Conservation (phyloP, 345 rosid species). For the Hevea brasiliensis region DNA sequence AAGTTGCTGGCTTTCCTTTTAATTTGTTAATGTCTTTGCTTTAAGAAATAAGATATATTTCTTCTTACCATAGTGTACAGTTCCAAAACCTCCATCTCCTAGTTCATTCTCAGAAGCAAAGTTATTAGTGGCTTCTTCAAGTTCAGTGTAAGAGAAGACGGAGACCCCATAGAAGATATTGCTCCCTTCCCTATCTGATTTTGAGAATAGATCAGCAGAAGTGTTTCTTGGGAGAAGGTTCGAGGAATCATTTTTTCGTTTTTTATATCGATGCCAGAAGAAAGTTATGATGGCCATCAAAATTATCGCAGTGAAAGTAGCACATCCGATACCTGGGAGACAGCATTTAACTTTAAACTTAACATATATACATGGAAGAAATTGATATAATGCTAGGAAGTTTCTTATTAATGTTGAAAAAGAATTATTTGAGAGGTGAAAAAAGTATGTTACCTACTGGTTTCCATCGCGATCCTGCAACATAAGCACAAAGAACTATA, state of each 20-base stretch:
- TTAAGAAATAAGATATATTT: background rate
- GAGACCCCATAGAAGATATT: background rate
- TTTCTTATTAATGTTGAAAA: background rate
- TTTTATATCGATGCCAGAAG: background rate
- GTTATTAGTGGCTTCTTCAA: slow-evolving; percentile 9
- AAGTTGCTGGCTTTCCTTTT: background rate
- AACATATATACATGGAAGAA: background rate
- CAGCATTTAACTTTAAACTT: background rate
- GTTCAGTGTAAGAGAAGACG: background rate
- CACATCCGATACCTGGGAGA: background rate
- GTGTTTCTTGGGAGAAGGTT: background rate
- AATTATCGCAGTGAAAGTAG: background rate
- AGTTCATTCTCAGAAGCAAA: slow-evolving; percentile 10
- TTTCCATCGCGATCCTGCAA: background rate
- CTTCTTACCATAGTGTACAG: slow-evolving; percentile 7
- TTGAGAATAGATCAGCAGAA: background rate
- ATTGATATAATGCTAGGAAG: background rate
- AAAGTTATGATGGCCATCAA: background rate
- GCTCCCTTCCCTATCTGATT: slow-evolving; percentile 4
- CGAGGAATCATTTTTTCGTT: background rate
- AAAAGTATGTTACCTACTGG: background rate
- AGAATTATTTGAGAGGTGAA: background rate
- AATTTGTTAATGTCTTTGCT: background rate
- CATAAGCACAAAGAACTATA: background rate
- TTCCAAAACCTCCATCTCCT: slow-evolving; percentile 16